phyloP scores from a whole-genome alignment of 1,284 basidiomycete species.

The Ustilago hordei region DNA sequence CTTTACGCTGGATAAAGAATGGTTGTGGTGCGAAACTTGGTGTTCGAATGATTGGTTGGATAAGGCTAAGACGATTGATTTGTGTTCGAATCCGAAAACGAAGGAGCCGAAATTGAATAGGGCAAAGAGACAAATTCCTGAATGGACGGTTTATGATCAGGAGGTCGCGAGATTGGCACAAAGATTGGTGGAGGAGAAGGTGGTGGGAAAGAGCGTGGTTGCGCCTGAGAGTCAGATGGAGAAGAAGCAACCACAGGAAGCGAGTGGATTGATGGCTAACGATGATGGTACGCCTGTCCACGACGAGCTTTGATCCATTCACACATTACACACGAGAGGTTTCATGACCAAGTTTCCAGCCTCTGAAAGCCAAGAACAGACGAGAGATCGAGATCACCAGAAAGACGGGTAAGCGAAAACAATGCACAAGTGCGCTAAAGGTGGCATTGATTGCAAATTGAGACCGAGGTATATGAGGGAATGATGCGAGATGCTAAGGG shows the following conservation, averaged over 20 bases:
- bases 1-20: slow-evolving; percentile 61
- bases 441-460: neutral
- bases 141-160: slow-evolving; percentile 92
- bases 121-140: slow-evolving; percentile 88
- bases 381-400: neutral
- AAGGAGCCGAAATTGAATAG: slow-evolving; percentile 95
- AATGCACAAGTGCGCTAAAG: neutral
- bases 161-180: slow-evolving; percentile 69
- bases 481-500: neutral
- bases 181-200: slow-evolving; percentile 48
- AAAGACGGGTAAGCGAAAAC: neutral
- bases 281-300: slow-evolving; percentile 11
- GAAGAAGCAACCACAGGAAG: neutral
- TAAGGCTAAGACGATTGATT: slow-evolving; percentile 67
- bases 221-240: slow-evolving; percentile 34
- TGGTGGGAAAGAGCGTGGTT: slow-evolving; percentile 34
- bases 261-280: neutral
- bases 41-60: slow-evolving; percentile 60
- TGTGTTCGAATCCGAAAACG: slow-evolving; percentile 70
- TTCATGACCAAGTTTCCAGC: neutral
- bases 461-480: neutral
- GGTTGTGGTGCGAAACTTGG: slow-evolving; percentile 70
- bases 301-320: slow-evolving; percentile 21
- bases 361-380: neutral
- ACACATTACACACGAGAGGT: neutral